These are phyloP conservation scores for Trypanosomatidae sp. DNA, from an alignment of 208 protist genomes.

Conservation along the genomic window DNA sequence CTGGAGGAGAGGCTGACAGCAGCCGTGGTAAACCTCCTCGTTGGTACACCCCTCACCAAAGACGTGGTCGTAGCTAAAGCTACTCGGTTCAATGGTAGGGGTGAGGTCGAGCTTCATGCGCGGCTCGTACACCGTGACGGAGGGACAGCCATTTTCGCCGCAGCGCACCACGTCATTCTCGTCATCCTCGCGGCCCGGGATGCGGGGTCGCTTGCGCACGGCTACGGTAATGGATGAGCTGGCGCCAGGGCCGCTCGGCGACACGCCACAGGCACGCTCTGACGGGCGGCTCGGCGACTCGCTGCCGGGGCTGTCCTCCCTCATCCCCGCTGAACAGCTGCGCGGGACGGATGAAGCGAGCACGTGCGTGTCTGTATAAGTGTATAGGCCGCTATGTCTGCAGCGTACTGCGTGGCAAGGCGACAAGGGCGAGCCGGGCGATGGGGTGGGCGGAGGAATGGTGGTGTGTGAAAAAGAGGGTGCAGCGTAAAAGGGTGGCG, in stretches of 20 bases:
- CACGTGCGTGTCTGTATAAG: background rate
- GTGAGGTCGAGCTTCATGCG: slow-evolving; percentile 93
- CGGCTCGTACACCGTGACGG: slow-evolving; percentile 70
- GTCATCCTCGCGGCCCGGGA: slow-evolving; percentile 43
- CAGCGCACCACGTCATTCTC: slow-evolving; percentile 84
- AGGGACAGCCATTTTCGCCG: slow-evolving; percentile 21
- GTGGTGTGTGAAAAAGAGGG: background rate
- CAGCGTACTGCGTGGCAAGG: background rate
- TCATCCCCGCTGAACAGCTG: background rate
- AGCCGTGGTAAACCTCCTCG: slow-evolving; percentile 62
- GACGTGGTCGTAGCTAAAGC: slow-evolving; percentile 80
- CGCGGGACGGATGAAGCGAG: background rate
- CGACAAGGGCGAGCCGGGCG: background rate
- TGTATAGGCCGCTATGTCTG: background rate
- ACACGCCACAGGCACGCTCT: slow-evolving; percentile 16
- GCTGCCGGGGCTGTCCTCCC: slow-evolving; percentile 5
- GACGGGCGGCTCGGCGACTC: slow-evolving; percentile 5
- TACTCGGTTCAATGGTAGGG: slow-evolving; percentile 88
- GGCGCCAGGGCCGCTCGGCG: background rate
- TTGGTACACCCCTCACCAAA: slow-evolving; percentile 71
- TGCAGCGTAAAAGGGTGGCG: background rate
- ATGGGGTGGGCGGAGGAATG: background rate
- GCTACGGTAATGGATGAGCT: slow-evolving; percentile 67
- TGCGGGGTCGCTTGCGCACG: slow-evolving; percentile 82
- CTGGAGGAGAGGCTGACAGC: slow-evolving; percentile 66